Conservation (phyloP, 2,329 filamentous ascomycete genomes). For the Phaeosphaeriaceae sp. region DNA sequence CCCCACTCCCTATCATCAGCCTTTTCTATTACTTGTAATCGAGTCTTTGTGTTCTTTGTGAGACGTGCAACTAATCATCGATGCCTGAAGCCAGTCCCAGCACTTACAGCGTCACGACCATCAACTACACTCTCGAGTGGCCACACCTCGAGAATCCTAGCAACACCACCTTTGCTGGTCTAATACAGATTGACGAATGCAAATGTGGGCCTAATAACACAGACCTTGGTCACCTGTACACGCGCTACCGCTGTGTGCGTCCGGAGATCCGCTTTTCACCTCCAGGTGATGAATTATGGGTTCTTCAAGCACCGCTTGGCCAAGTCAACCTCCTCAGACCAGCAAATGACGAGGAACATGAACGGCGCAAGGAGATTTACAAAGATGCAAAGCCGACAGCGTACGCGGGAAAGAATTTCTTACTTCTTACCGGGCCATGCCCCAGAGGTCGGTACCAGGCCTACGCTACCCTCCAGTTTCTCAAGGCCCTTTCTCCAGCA, state of each 20-base stretch:
- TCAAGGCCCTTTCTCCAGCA: constrained; percentile 19
- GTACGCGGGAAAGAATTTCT: constrained; percentile 34
- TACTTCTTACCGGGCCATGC: constrained; percentile 37
- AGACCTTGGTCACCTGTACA: constrained; percentile 39
- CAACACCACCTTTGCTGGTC: constrained; percentile 38
- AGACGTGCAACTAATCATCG: constrained; percentile 22
- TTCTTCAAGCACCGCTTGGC: constrained; percentile 28
- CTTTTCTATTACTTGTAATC: neutral
- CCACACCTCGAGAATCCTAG: constrained; percentile 37
- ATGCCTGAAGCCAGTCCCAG: constrained; percentile 28
- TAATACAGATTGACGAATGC: constrained; percentile 35
- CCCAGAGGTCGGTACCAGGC: constrained; percentile 43
- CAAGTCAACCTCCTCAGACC: constrained; percentile 41
- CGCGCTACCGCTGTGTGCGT: constrained; percentile 31
- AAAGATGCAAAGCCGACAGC: constrained; percentile 30
- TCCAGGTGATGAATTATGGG: constrained; percentile 28
- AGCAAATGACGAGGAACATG: constrained; percentile 23
- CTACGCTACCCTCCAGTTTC: constrained; percentile 35
- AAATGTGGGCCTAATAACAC: constrained; percentile 21
- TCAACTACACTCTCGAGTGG: constrained; percentile 45
- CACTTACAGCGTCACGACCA: constrained; percentile 43
- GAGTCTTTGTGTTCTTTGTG: neutral
- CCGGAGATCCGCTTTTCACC: constrained; percentile 31
- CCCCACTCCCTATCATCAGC: neutral
- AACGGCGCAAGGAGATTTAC: constrained; percentile 25